Evolutionary conservation across 306 rosid genomes (phyloP).

Genomic region (Nissolia schottii): DNA sequence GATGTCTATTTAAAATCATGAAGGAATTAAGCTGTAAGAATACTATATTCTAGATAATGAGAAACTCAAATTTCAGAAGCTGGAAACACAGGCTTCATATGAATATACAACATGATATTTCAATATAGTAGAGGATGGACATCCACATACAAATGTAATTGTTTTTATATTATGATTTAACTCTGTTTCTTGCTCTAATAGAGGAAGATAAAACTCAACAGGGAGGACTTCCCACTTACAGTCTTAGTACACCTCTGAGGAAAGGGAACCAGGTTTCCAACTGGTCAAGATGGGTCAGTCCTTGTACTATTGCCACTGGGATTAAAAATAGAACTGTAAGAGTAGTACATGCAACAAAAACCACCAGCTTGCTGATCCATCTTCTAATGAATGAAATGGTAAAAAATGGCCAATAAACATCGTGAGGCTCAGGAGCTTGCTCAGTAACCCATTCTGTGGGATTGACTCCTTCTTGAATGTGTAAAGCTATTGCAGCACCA

Average conservation of each 20-base stretch:
- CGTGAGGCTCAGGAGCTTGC: conserved; percentile 81
- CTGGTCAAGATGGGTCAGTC: conserved; percentile 67
- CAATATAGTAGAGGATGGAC: background rate
- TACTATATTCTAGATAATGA: background rate
- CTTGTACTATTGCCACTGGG: conserved; percentile 79
- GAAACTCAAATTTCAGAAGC: background rate
- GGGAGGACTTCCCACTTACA: conserved; percentile 51
- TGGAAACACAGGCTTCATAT: background rate
- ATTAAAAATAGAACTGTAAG: conserved; percentile 63
- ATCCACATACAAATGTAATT: background rate
- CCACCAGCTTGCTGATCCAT: conserved; percentile 64
- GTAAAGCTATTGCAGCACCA: conserved; percentile 63
- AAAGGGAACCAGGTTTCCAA: conserved; percentile 69
- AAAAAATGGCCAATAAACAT: conserved; percentile 82
- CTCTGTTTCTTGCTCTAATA: background rate
- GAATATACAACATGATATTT: background rate
- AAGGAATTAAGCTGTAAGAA: background rate
- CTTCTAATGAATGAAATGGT: conserved; percentile 55
- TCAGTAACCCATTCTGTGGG: conserved; percentile 85
- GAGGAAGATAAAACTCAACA: conserved; percentile 4
- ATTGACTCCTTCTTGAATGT: conserved; percentile 67
- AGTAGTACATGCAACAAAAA: conserved; percentile 43
- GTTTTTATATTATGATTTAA: background rate
- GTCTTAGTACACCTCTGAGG: conserved; percentile 44
- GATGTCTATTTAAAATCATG: background rate